Conservation (phyloP, 371 early-diverging fungal genomes). For the Actinomucor elegans region DNA sequence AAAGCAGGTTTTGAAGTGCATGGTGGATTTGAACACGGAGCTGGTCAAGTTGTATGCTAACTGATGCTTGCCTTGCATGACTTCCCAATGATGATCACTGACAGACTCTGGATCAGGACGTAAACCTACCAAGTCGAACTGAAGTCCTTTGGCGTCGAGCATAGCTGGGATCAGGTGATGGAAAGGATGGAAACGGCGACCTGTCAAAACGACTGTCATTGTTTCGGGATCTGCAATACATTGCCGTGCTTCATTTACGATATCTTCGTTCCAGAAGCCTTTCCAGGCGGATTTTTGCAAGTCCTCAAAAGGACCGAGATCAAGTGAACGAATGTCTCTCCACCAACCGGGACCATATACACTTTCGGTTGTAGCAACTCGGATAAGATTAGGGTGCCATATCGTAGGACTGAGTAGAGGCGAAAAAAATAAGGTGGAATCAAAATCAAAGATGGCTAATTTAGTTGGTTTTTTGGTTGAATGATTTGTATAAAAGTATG, state of each 20-base stretch:
- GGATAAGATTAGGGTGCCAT: constrained; percentile 60
- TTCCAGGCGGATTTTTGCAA: constrained; percentile 12
- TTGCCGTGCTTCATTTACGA: constrained; percentile 4
- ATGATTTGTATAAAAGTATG: constrained; percentile 1
- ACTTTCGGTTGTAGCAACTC: constrained; percentile 51
- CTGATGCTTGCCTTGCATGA: not conserved
- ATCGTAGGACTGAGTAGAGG: constrained; percentile 70
- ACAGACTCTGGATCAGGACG: constrained; percentile 24
- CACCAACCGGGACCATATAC: constrained; percentile 65
- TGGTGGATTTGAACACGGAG: constrained; percentile 31
- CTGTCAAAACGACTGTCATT: constrained; percentile 48
- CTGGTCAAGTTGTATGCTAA: constrained; percentile 1
- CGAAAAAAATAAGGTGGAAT: constrained; percentile 79
- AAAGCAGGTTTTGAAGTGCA: constrained; percentile 52
- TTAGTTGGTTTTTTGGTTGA: not conserved
- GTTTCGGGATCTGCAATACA: constrained; percentile 31
- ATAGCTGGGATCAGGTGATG: constrained; percentile 25
- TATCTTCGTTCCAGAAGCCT: constrained; percentile 23
- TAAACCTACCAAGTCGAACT: constrained; percentile 49
- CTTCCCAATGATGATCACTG: not conserved
- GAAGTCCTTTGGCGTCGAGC: constrained; percentile 24
- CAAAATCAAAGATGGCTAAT: constrained; percentile 72
- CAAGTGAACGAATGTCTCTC: constrained; percentile 42
- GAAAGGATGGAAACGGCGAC: constrained; percentile 47
- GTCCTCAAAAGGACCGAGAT: constrained; percentile 1